These are phyloP conservation scores for Ocimum tenuiflorum DNA, from an alignment of 257 asterid species.

Conservation along the genomic window DNA sequence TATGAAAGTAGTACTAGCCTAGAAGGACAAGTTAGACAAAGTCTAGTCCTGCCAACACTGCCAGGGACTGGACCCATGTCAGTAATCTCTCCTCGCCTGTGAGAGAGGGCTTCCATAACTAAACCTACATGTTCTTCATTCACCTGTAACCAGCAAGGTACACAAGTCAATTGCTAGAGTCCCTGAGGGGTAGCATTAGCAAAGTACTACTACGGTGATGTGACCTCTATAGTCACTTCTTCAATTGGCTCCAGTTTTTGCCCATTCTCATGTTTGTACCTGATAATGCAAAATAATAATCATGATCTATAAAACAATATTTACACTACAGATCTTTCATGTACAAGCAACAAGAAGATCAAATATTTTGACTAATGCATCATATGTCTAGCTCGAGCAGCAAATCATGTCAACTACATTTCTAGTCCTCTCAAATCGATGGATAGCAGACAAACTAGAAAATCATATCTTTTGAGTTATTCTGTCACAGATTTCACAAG, in stretches of 20 bases:
- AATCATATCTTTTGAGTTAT: neutral
- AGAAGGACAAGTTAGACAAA: slow-evolving; percentile 90
- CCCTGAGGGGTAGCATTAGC: slow-evolving; percentile 8
- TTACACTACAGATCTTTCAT: neutral
- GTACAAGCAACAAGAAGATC: neutral
- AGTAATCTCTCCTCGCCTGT: slow-evolving; percentile 76
- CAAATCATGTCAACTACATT: neutral
- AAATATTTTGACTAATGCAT: neutral
- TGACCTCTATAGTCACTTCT: slow-evolving; percentile 98
- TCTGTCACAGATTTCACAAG: neutral
- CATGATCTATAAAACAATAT: neutral
- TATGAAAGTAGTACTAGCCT: slow-evolving; percentile 43
- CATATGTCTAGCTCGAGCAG: neutral
- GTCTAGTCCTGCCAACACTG: slow-evolving; percentile 74
- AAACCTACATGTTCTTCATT: slow-evolving; percentile 95
- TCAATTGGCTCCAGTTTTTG: slow-evolving; percentile 93
- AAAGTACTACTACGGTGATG: slow-evolving; percentile 8
- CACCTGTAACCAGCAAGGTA: slow-evolving; percentile 42
- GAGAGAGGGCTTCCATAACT: slow-evolving; percentile 94
- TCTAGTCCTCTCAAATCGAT: neutral
- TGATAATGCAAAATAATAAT: slow-evolving; percentile 21
- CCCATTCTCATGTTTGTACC: slow-evolving; percentile 78
- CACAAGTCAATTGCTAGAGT: slow-evolving; percentile 15
- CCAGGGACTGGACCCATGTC: slow-evolving; percentile 99
- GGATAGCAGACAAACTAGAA: neutral